Evolutionary conservation across 306 rosid species (phyloP).

Genomic region (Cicer arietinum): DNA sequence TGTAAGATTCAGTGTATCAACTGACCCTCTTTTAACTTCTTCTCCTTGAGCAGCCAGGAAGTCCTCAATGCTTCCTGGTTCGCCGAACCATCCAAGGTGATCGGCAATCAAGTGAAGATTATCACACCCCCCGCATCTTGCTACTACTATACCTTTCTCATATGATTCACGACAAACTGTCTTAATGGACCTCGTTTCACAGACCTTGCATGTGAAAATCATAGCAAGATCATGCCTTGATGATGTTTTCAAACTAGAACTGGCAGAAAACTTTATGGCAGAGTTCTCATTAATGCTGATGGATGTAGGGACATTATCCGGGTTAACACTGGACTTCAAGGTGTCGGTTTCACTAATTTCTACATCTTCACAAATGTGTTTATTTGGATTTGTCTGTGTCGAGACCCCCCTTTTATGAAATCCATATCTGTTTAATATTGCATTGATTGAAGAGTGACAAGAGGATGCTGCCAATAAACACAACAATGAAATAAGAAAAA

Average conservation of each 20-base stretch:
- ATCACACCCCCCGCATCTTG: slow-evolving; percentile 81
- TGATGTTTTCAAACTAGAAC: slow-evolving; percentile 65
- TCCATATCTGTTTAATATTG: slow-evolving; percentile 49
- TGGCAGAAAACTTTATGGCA: slow-evolving; percentile 52
- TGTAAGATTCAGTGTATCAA: slow-evolving; percentile 77
- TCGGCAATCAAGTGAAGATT: slow-evolving; percentile 87
- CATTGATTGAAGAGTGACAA: slow-evolving; percentile 49
- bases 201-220: slow-evolving; percentile 92
- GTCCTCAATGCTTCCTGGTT: slow-evolving; percentile 77
- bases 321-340: slow-evolving; percentile 35
- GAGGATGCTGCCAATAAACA: slow-evolving; percentile 60
- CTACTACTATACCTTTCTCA: slow-evolving; percentile 90
- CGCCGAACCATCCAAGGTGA: slow-evolving; percentile 88
- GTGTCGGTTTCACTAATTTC: slow-evolving; percentile 44
- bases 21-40: slow-evolving; percentile 70
- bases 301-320: slow-evolving; percentile 40
- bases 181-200: slow-evolving; percentile 89
- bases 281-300: slow-evolving; percentile 37
- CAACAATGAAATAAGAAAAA: slow-evolving; percentile 17
- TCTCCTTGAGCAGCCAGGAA: slow-evolving; percentile 85
- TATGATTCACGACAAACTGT: slow-evolving; percentile 76
- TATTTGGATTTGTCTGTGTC: slow-evolving; percentile 47
- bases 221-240: slow-evolving; percentile 94
- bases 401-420: slow-evolving; percentile 50
- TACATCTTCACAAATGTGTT: slow-evolving; percentile 49